Conservation (phyloP, 805 yeast species). For the Wickerhamiella parazyma region DNA sequence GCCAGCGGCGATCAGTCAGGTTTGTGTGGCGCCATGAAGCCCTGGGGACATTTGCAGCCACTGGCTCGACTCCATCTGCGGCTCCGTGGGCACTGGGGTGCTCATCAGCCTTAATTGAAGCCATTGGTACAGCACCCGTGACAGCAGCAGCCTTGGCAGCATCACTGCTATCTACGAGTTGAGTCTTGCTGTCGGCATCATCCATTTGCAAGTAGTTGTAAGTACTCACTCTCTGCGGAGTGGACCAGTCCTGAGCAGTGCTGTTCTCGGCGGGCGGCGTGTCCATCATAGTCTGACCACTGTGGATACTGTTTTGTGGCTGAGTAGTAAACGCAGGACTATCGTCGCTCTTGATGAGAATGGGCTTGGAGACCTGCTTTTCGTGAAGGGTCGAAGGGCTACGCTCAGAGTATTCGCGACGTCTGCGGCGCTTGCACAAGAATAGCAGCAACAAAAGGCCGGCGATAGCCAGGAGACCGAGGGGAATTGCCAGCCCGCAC, state of each 20-base stretch:
- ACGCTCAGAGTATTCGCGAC: slow-evolving; percentile 21
- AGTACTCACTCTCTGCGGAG: slow-evolving; percentile 27
- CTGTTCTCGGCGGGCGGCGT: slow-evolving; percentile 16
- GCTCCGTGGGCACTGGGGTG: slow-evolving; percentile 5
- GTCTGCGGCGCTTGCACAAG: slow-evolving; percentile 41
- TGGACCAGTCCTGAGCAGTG: slow-evolving; percentile 20
- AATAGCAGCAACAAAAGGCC: slow-evolving; percentile 34
- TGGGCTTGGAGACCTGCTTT: slow-evolving; percentile 1
- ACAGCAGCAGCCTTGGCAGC: slow-evolving; percentile 5
- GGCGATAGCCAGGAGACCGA: slow-evolving; percentile 37
- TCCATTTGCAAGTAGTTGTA: slow-evolving; percentile 27
- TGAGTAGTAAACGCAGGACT: slow-evolving; percentile 5
- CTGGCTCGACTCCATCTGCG: slow-evolving; percentile 12
- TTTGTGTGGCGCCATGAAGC: slow-evolving; percentile 48
- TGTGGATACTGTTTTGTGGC: slow-evolving; percentile 5
- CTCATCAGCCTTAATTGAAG: slow-evolving; percentile 40
- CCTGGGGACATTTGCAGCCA: slow-evolving; percentile 27
- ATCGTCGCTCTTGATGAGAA: slow-evolving; percentile 5
- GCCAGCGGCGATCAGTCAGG: slow-evolving; percentile 27
- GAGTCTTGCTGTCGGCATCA: slow-evolving; percentile 20
- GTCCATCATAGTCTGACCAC: slow-evolving; percentile 17
- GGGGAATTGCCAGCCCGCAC: slow-evolving; percentile 76
- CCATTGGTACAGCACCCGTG: slow-evolving; percentile 26
- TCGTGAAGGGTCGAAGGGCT: neutral
- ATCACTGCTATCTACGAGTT: slow-evolving; percentile 16